Conservation (phyloP, 192 early-diverging fungal genomes). For the Pilobolus umbonatus region DNA sequence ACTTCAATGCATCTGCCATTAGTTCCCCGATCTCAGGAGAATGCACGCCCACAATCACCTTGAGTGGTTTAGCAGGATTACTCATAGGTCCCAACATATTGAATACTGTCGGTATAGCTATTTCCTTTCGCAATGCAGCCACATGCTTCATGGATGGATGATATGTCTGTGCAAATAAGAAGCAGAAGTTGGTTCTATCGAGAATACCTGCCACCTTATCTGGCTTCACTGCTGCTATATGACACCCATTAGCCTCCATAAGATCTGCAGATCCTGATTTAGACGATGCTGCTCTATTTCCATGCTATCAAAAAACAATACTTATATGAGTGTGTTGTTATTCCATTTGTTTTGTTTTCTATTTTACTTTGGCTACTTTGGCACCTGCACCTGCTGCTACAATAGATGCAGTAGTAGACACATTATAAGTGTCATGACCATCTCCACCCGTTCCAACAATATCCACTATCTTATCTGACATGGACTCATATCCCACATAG, state of each 20-base stretch:
- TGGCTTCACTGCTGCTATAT: constrained; percentile 61
- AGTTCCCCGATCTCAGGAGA: constrained; percentile 69
- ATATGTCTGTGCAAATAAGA: constrained; percentile 88
- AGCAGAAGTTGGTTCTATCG: constrained; percentile 70
- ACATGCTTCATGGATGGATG: constrained; percentile 88
- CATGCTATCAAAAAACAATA: constrained; percentile 57
- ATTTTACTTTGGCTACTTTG: constrained; percentile 80
- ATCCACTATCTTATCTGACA: constrained; percentile 61
- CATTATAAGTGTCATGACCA: constrained; percentile 96
- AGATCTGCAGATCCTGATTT: constrained; percentile 91
- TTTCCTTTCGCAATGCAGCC: constrained; percentile 68
- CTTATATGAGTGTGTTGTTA: not conserved
- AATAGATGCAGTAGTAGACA: constrained; percentile 86
- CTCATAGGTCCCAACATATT: constrained; percentile 90
- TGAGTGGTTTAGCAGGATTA: constrained; percentile 80
- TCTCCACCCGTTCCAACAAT: constrained; percentile 99
- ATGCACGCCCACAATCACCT: constrained; percentile 89
- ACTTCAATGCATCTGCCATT: constrained; percentile 77
- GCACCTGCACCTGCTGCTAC: constrained; percentile 90
- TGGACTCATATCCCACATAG: constrained; percentile 40
- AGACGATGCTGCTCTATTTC: constrained; percentile 89
- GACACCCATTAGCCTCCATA: constrained; percentile 79
- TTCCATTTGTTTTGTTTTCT: not conserved
- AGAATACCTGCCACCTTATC: constrained; percentile 64
- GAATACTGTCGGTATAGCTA: constrained; percentile 92